Evolutionary conservation across 352 stramenopile species (phyloP).

Genomic region (Globisporangium camurandrum): DNA sequence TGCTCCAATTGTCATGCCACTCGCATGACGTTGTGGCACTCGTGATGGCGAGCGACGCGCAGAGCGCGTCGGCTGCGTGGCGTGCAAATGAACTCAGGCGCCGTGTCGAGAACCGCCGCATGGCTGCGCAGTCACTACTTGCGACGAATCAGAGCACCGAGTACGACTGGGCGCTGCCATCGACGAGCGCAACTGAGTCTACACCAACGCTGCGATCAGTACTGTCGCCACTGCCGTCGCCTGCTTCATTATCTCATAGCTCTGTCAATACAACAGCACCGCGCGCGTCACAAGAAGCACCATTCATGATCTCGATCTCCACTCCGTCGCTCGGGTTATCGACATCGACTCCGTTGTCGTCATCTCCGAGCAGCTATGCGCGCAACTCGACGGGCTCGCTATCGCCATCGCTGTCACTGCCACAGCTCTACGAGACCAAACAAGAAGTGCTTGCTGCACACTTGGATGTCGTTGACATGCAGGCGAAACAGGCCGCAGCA

Average conservation of each 20-base stretch:
- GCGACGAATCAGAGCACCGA: background rate
- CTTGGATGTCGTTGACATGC: conserved; percentile 42
- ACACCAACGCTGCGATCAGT: background rate
- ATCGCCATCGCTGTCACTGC: conserved; percentile 16
- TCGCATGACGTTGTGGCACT: too few species aligned
- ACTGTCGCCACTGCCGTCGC: background rate
- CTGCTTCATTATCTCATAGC: background rate
- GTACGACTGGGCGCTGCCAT: background rate
- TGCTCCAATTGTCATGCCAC: too few species aligned
- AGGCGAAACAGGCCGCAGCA: conserved; percentile 30
- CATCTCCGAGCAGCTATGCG: background rate
- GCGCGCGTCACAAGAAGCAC: background rate
- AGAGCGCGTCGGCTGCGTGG: conserved; percentile 9
- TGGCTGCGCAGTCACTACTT: conserved; percentile 10
- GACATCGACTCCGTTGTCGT: background rate
- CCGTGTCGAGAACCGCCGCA: conserved; percentile 36
- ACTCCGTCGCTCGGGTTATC: background rate
- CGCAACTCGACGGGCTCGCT: background rate
- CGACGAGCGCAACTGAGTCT: background rate
- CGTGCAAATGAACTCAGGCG: conserved; percentile 42
- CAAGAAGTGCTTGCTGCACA: conserved; percentile 39
- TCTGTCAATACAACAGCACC: background rate
- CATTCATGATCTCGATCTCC: conserved; percentile 6
- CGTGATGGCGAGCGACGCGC: background rate
- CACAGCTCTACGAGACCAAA: conserved; percentile 24